Base-by-base conservation (phyloP, 2,329 filamentous ascomycete species). In the Camillea tinctor region DNA sequence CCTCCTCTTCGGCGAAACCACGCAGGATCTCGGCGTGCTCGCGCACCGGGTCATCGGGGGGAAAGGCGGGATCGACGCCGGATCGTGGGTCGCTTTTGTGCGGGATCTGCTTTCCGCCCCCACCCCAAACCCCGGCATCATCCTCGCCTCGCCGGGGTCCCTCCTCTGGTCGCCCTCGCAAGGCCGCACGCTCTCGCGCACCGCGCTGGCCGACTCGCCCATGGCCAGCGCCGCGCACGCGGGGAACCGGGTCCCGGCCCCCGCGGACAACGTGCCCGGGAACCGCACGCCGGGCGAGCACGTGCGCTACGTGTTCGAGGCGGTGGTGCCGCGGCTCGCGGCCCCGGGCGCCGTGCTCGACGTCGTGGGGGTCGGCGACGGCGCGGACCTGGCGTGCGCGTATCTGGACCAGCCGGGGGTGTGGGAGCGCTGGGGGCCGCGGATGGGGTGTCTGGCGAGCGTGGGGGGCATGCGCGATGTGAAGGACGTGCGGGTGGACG, bases 91-190 rank as follows among this genome's bases (percentile, higher is more conserved):
- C 26, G 82, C 86, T 11, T 78, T 94, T 59, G 82, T 89, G 22
- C 73, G 79, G 40, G 76, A 73, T 13, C 74, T 88, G 4, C 70
- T 70, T 13, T 30, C 26, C 36, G 30, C 66, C 0, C 76, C 79
- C 20, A 24, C 69, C 0, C 66, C 72, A 1, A 64, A 77, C 1
- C 86, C 82, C 0, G 89, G 84, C 2, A 77, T 97, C 58, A 76
- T 97, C 24, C 78, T 97, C 23, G 85, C 92, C 52, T 97, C 97
- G 71, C 80, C 86, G 3, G 92, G 91, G 4, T 88, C 96, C 75
- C 78, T 91, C 19, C 79, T 88, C 68, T 97, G 92, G 88, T 91
- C 90, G 73, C 85, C 90, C 49, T 81, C 84, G 55, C 81, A 81
- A 1, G 76, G 81, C 55, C 81, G 83, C 54, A 80, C 86, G 0